These are phyloP conservation scores for Aphanomyces astaci DNA, from an alignment of 352 stramenopile species.

Conservation along the genomic window DNA sequence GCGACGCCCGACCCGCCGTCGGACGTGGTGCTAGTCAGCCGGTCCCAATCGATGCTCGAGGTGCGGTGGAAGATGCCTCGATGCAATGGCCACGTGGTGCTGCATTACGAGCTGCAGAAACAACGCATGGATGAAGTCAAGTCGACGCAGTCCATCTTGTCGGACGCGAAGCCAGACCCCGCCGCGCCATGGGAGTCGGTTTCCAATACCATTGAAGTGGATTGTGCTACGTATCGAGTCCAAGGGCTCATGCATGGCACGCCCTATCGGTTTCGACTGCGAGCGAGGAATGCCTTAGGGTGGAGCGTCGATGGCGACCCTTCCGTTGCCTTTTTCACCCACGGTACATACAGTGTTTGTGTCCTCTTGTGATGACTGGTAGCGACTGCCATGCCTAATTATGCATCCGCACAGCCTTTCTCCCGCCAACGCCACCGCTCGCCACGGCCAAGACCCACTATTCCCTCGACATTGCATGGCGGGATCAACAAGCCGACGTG, in stretches of 20 bases:
- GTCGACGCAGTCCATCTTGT: neutral
- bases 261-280: slow-evolving; percentile 28
- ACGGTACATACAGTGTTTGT: slow-evolving; percentile 20
- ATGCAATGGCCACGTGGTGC: slow-evolving; percentile 41
- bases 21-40: slow-evolving; percentile 31
- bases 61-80: slow-evolving; percentile 39
- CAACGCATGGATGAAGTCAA: slow-evolving; percentile 5
- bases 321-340: slow-evolving; percentile 26
- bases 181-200: neutral
- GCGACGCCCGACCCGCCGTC: slow-evolving; percentile 36
- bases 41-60: slow-evolving; percentile 31
- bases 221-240: slow-evolving; percentile 1
- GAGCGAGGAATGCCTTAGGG: slow-evolving; percentile 26
- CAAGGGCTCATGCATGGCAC: slow-evolving; percentile 4
- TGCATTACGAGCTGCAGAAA: slow-evolving; percentile 26
- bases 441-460: slow-evolving; percentile 28
- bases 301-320: slow-evolving; percentile 14
- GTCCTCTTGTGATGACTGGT: neutral
- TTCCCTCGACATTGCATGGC: slow-evolving; percentile 31
- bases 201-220: slow-evolving; percentile 25
- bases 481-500: slow-evolving; percentile 10
- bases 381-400: too few species aligned
- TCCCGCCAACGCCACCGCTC: slow-evolving; percentile 26
- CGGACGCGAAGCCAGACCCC: slow-evolving; percentile 7
- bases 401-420: slow-evolving; percentile 22